Percentiles rank a stretch among this genome's conserved stretches.
These are phyloP conservation scores for Pythium phragmiticola DNA, from an alignment of 352 stramenopile genomes.

Conservation along the genomic window DNA sequence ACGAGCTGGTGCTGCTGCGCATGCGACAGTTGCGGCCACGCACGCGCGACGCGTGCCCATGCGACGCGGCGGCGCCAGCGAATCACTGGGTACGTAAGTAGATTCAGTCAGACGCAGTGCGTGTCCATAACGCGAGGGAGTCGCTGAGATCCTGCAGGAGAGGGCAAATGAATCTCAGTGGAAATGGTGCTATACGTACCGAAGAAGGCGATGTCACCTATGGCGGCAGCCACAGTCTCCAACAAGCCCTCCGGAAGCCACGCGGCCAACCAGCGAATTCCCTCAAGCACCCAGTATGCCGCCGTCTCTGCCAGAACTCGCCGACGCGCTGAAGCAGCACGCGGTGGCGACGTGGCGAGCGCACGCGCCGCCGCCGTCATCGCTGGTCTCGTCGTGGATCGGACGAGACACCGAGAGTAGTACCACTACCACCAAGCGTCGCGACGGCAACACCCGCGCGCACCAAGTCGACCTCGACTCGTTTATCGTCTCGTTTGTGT, in stretches of 20 bases:
- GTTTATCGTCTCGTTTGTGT: slow-evolving; percentile 28
- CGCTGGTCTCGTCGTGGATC: slow-evolving; percentile 1
- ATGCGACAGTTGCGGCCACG: slow-evolving; percentile 21
- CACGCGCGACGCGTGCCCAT: slow-evolving; percentile 33
- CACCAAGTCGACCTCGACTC: slow-evolving; percentile 19
- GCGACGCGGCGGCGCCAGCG: slow-evolving; percentile 43
- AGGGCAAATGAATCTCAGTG: background rate
- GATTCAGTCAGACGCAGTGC: slow-evolving; percentile 1
- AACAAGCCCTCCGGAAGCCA: slow-evolving; percentile 42
- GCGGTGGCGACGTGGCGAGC: slow-evolving; percentile 18
- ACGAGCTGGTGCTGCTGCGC: slow-evolving; percentile 23
- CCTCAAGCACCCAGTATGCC: slow-evolving; percentile 35
- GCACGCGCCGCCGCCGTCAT: slow-evolving; percentile 2
- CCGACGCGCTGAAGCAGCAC: slow-evolving; percentile 28
- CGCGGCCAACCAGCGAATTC: slow-evolving; percentile 30
- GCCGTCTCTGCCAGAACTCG: slow-evolving; percentile 45
- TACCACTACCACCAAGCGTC: background rate
- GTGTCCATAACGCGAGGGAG: slow-evolving; percentile 16
- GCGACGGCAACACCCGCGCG: background rate
- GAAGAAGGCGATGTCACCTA: slow-evolving; percentile 53
- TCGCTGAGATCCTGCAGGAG: background rate
- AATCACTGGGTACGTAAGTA: slow-evolving; percentile 32
- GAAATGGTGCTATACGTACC: slow-evolving; percentile 30
- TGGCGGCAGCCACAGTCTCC: slow-evolving; percentile 22
- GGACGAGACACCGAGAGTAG: background rate